Base-by-base conservation (phyloP, 2,329 filamentous ascomycete species). In the Hyphodiscus sp. region DNA sequence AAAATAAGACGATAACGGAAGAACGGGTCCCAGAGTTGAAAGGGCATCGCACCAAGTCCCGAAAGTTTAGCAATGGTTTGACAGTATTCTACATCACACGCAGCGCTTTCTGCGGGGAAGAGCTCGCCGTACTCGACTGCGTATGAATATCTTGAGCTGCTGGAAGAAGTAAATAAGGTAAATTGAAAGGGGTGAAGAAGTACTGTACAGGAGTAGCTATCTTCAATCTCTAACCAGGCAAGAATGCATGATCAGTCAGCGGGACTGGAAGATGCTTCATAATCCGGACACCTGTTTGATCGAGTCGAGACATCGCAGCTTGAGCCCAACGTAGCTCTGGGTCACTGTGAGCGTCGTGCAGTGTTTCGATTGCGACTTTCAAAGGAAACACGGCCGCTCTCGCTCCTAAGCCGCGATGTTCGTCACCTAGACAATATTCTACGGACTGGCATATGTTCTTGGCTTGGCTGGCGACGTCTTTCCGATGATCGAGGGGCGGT, bases 351-450 rank as follows among this genome's bases (percentile, higher is more conserved):
- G 30, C 45, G 13, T 55, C 49, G 19, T 47, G 51, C 18, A 67
- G 44, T 2, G 55, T 58, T 30, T 65, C 60, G 19, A 64, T 60
- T 5, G 61, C 62, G 6, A 67, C 61, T 23, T 60, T 61, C 33
- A 67, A 26, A 5, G 65, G 63, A 19, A 64, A 59, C 4, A 65
- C 55, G 2, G 59, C 46, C 5, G 41, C 44, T n/a, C 58, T 56
- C 1, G 56, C 47, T 1, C 57, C 60, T 10, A 56, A 46, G 30
- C 56, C 55, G 13, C 55, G 19, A 52, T 63, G 15, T n/a, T 46
- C 19, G 23, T 46, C 45, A 6, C 7, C 4, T 16, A 46, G 9
- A 20, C 45, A 26, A 26, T 46, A 46, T 20, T 46, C 45, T 2
- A 46, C 20, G 16, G 19, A 46, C 45, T 46, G 45, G 45, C 45